Conservation (phyloP, 345 rosid genomes). For the Gossypium longicalyx region DNA sequence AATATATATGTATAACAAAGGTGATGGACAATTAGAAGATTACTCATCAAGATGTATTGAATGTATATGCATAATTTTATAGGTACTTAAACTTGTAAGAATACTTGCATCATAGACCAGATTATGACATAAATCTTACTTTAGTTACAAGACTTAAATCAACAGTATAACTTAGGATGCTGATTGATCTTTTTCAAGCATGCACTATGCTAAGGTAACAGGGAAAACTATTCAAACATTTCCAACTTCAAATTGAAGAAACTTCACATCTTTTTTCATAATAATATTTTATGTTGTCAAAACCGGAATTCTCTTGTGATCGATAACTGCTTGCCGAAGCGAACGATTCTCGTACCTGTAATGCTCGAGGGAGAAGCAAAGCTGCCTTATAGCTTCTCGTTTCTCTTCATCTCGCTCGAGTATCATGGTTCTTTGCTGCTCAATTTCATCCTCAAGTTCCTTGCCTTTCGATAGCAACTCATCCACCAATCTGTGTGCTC, state of each 20-base stretch:
- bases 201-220: not conserved
- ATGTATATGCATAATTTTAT: not conserved
- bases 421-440: slow-evolving; percentile 38
- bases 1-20: too few relatives aligned
- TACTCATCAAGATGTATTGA: too few relatives aligned
- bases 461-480: slow-evolving; percentile 36
- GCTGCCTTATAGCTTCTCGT: slow-evolving; percentile 68
- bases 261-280: not conserved
- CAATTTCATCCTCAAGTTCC: slow-evolving; percentile 46
- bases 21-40: too few relatives aligned
- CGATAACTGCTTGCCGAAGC: slow-evolving; percentile 44
- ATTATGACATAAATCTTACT: not conserved
- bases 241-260: not conserved
- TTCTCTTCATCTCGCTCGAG: slow-evolving; percentile 60
- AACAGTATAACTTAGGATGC: not conserved
- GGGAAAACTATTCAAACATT: not conserved
- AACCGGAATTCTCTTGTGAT: slow-evolving; percentile 31
- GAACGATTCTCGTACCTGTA: slow-evolving; percentile 42
- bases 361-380: slow-evolving; percentile 65
- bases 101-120: not conserved
- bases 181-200: not conserved
- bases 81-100: not conserved
- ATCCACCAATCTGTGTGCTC: slow-evolving; percentile 18
- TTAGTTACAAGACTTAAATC: not conserved
- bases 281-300: slow-evolving; percentile 11